Conservation (phyloP, 2,329 filamentous ascomycete genomes). For the Arthrobotrys pseudoclavata region DNA sequence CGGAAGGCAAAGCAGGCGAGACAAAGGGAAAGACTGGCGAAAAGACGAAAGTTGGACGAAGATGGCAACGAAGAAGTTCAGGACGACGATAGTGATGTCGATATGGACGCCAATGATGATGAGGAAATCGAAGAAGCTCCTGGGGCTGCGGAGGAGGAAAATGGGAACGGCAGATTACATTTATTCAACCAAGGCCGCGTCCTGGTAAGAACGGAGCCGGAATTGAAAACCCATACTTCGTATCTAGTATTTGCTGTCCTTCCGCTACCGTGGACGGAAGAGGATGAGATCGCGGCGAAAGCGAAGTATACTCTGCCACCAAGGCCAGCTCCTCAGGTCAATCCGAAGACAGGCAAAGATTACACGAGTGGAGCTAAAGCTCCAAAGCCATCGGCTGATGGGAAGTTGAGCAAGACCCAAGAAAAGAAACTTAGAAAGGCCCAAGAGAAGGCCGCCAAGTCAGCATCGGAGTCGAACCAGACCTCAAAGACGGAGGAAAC, state of each 20-base stretch:
- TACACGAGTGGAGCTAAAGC: slow-evolving; percentile 50
- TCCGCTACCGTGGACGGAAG: slow-evolving; percentile 85
- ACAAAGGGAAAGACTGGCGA: slow-evolving; percentile 44
- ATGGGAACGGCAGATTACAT: slow-evolving; percentile 50
- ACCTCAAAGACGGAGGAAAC: not conserved
- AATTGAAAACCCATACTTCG: slow-evolving; percentile 96
- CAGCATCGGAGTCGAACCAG: slow-evolving; percentile 25
- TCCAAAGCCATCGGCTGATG: slow-evolving; percentile 35
- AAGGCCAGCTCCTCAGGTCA: slow-evolving; percentile 43
- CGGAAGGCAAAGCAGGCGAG: slow-evolving; percentile 64
- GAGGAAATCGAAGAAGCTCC: slow-evolving; percentile 64
- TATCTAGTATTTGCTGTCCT: slow-evolving; percentile 94
- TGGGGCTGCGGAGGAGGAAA: slow-evolving; percentile 57
- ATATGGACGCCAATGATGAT: slow-evolving; percentile 61
- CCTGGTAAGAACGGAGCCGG: slow-evolving; percentile 83
- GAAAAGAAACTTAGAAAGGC: slow-evolving; percentile 57
- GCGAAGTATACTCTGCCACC: slow-evolving; percentile 71
- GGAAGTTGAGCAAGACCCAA: slow-evolving; percentile 54
- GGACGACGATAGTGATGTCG: slow-evolving; percentile 56
- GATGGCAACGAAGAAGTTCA: slow-evolving; percentile 60
- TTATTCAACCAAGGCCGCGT: slow-evolving; percentile 74
- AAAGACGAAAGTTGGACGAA: slow-evolving; percentile 62
- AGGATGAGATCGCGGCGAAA: slow-evolving; percentile 79
- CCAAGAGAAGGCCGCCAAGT: slow-evolving; percentile 47
- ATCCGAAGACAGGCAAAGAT: slow-evolving; percentile 51